Evolutionary conservation across 2,329 filamentous ascomycete genomes (phyloP).

Genomic region (Fusarium poae): DNA sequence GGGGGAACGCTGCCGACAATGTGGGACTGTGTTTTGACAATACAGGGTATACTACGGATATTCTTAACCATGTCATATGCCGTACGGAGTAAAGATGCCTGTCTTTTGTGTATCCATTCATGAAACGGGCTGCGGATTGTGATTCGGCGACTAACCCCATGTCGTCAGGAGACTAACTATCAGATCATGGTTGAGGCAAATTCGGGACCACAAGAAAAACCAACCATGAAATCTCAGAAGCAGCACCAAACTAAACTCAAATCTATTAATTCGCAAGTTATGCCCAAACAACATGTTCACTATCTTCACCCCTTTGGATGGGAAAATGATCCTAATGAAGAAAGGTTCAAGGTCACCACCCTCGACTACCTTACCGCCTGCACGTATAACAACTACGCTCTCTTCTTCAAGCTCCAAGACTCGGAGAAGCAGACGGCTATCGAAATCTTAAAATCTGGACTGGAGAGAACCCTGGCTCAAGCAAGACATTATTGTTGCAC

Average conservation of each 20-base stretch:
- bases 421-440: constrained; percentile 46
- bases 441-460: constrained; percentile 51
- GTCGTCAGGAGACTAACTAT: too few relatives aligned
- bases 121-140: too few relatives aligned
- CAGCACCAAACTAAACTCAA: neutral
- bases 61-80: neutral
- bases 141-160: neutral
- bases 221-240: too few relatives aligned
- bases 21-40: neutral
- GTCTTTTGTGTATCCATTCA: neutral
- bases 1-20: neutral
- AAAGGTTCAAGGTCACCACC: constrained; percentile 54
- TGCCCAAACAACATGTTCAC: constrained; percentile 49
- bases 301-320: constrained; percentile 53
- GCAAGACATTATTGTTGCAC: constrained; percentile 55
- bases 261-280: constrained; percentile 13
- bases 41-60: neutral
- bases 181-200: too few relatives aligned
- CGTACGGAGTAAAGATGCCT: too few relatives aligned
- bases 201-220: too few relatives aligned
- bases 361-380: constrained; percentile 54
- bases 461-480: constrained; percentile 56
- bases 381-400: constrained; percentile 56
- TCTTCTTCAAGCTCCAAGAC: constrained; percentile 57
- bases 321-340: constrained; percentile 55